phyloP scores from a whole-genome alignment of 352 stramenopile genomes.

The Pythium coloratum region DNA sequence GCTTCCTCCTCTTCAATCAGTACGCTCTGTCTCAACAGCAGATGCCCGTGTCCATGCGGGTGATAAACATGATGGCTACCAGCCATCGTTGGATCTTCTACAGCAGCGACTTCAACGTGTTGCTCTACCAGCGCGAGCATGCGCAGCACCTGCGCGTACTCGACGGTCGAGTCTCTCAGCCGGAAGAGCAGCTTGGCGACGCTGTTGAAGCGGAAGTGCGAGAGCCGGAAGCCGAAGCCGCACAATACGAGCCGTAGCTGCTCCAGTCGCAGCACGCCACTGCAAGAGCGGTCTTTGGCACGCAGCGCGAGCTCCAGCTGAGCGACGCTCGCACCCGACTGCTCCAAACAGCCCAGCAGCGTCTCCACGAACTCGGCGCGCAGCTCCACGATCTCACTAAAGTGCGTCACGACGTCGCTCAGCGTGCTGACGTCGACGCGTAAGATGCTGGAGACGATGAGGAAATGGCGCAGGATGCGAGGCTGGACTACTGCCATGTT shows the following conservation, averaged over 20 bases:
- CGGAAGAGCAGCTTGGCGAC: constrained; percentile 56
- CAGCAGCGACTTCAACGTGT: neutral
- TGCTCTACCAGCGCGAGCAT: constrained; percentile 36
- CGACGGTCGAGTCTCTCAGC: constrained; percentile 37
- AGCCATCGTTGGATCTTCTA: no score
- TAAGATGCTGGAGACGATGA: constrained; percentile 55
- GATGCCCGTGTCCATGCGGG: constrained; percentile 8
- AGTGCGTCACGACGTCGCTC: constrained; percentile 57
- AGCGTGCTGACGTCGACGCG: constrained; percentile 55
- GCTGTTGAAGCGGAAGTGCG: constrained; percentile 62
- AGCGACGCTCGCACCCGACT: constrained; percentile 21
- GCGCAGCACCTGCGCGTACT: constrained; percentile 48
- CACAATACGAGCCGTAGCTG: constrained; percentile 40
- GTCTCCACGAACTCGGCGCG: constrained; percentile 49
- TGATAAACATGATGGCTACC: neutral
- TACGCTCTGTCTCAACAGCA: constrained; percentile 20
- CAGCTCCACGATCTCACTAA: constrained; percentile 57
- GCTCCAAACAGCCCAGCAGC: constrained; percentile 32
- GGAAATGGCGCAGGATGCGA: constrained; percentile 61
- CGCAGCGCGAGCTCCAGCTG: constrained; percentile 40
- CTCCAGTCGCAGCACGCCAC: constrained; percentile 44
- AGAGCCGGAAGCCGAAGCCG: constrained; percentile 46
- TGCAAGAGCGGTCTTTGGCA: constrained; percentile 23
- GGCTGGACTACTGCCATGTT: constrained; percentile 66
- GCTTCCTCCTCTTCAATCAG: constrained; percentile 9